Evolutionary conservation across 768 basidiomycete species (phyloP), one percentile per base, ranked within the genome.

Genomic region (Mycena kentingensis): DNA sequence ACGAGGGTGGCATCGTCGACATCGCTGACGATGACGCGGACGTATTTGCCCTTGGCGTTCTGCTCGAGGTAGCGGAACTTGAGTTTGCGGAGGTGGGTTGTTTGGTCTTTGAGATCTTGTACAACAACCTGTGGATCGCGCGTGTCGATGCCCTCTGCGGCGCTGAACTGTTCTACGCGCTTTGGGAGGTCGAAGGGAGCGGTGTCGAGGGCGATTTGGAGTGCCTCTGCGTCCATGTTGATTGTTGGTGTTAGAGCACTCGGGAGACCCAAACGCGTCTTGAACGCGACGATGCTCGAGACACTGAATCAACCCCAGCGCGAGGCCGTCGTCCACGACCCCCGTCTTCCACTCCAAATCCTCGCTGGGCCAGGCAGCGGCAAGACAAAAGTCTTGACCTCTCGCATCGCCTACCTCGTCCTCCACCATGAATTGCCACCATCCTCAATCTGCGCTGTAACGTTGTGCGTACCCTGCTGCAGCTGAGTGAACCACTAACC

Each of bases 11-110:
- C 88, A 52, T 94, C 90, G 60, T 90, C 84, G 49, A 82, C 83
- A 56, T 93, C 88, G 64, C 85, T 90, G 43, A 93, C 87, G 60
- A 95, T 93, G 1, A 84, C 85, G 66, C 88, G 87, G 60, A 93
- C 78, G 63, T 94, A 95, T 68, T 88, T 85, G 61, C 91, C 84
- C 65, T 95, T 96, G 3, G 93, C 90, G 59, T 93, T 90, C 67
- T 93, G 90, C 63, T 96, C 91, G 16, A 93, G 73, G 64, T 92
- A 93, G 57, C 90, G 88, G 63, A 91, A 93, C 69, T 95, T 95
- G 24, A 94, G 81, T 61, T 90, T 90, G 21, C 86, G 78, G 18
- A 93, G 73, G 60, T 84, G 89, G 6, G 83, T 87, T 31, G 79
- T 75, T 53, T 88, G 85, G 7, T 78, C 75, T 75, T 71, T 45